phyloP scores from a whole-genome alignment of 441 rosid species.

The Populus trichocarpa region DNA sequence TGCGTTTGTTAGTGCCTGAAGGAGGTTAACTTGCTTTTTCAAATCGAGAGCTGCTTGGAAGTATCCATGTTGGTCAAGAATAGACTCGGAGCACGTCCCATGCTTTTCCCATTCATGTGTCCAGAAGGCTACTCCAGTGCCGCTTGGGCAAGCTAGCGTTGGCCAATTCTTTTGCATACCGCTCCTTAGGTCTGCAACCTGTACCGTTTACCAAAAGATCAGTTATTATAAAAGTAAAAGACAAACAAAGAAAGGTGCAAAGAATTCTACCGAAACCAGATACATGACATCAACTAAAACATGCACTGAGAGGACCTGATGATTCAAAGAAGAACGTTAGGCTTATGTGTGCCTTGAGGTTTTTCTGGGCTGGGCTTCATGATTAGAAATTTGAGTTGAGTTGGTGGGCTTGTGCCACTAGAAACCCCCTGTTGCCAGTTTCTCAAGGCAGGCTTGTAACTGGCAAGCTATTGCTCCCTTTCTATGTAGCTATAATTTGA shows the following conservation, averaged over 20 bases:
- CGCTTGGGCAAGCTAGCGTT: slow-evolving; percentile 75
- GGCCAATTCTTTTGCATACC: slow-evolving; percentile 69
- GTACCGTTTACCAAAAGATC: neutral
- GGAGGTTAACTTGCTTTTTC: slow-evolving; percentile 43
- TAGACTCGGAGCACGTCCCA: slow-evolving; percentile 79
- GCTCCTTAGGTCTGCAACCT: slow-evolving; percentile 52
- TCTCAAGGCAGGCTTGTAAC: neutral
- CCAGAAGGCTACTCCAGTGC: slow-evolving; percentile 34
- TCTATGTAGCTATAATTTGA: no score
- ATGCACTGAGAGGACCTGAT: no score
- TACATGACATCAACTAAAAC: no score
- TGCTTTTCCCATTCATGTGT: slow-evolving; percentile 83
- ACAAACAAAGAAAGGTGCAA: neutral
- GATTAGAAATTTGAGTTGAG: no score
- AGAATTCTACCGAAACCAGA: neutral
- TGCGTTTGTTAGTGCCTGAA: slow-evolving; percentile 37
- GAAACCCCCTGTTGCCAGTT: neutral
- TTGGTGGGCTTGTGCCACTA: neutral
- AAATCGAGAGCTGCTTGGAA: slow-evolving; percentile 52
- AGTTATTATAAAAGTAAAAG: no score
- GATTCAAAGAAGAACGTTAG: no score
- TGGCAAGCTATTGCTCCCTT: no score
- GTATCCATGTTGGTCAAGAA: slow-evolving; percentile 63
- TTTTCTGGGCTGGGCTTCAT: no score
- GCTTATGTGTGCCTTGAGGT: no score